Evolutionary conservation across 768 basidiomycete species (phyloP), one percentile per base, ranked within the genome.

Genomic region (Saitozyma sp.): DNA sequence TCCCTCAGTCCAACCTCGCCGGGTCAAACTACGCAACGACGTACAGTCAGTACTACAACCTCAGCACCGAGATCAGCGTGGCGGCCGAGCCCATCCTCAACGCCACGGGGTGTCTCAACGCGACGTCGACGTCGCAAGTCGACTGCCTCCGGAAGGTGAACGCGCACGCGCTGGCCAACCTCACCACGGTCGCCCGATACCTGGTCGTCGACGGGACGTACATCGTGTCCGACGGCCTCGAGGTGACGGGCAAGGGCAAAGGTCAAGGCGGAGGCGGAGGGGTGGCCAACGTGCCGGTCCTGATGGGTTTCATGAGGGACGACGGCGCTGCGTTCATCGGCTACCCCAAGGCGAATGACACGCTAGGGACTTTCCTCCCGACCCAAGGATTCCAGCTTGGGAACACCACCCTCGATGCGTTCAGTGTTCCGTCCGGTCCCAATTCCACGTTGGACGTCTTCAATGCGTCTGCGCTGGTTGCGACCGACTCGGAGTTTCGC

Each of bases 231-330:
- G 70, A 75, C 43, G 77, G 80, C 13, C 80, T 85, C 2, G 78
- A 79, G 5, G 67, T 84, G 13, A 78, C 80, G 51, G 82, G 82
- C 0, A 64, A 73, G 1, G 83, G 81, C 0, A 11, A 46, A 13
- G 29, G 29, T 29, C 29, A 29, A 29, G 29, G 29, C 29, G 29
- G 5, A 29, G 29, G 29, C 29, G 49, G 49, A 17, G 49, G 49
- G 9, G 75, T 79, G 1, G 83, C 83, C 6, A 73, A 82, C 29
- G 84, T 82, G 0, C 83, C 83, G 58, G 80, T 82, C 46, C 80
- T 85, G 62, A 82, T 83, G 63, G 84, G 84, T 1, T 82, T 81
- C 80, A 84, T 84, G 82, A 75, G 82, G 17, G 84, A 84, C 61
- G 84, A 85, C 65, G 85, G 84, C 0, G 77, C 82, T 0, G 81